Conservation (phyloP, 1,284 basidiomycete genomes). For the Lignosus rhinocerotis region DNA sequence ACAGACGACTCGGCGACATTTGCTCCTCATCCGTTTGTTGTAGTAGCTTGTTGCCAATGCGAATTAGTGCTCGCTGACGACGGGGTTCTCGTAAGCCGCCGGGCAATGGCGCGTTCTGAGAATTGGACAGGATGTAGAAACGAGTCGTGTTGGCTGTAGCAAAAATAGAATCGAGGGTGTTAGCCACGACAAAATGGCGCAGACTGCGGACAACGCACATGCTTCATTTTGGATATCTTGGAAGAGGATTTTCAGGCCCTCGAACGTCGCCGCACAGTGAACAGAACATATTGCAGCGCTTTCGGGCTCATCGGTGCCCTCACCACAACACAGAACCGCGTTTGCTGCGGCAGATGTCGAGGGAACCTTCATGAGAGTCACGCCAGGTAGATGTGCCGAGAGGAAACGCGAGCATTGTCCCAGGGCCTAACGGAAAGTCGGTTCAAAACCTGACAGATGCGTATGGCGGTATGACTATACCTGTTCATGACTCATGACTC, state of each 20-base stretch:
- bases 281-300: constrained; percentile 75
- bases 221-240: constrained; percentile 64
- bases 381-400: constrained; percentile 50
- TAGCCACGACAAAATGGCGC: background rate
- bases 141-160: constrained; percentile 61
- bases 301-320: constrained; percentile 38
- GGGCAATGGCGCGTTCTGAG: constrained; percentile 28
- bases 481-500: constrained; percentile 76
- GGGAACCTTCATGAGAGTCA: constrained; percentile 49
- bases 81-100: constrained; percentile 15
- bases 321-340: constrained; percentile 39
- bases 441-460: background rate
- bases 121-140: constrained; percentile 55
- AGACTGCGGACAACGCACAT: constrained; percentile 40
- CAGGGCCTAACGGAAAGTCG: constrained; percentile 51
- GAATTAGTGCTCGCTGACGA: constrained; percentile 41
- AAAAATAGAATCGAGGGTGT: background rate
- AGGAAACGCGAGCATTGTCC: constrained; percentile 75
- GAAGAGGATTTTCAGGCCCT: constrained; percentile 54
- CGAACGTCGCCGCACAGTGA: constrained; percentile 57
- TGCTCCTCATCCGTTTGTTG: constrained; percentile 4
- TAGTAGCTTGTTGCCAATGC: constrained; percentile 29
- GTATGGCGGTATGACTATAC: constrained; percentile 35
- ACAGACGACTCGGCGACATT: constrained; percentile 21
- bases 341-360: constrained; percentile 74